Evolutionary conservation across 2,329 filamentous ascomycete genomes (phyloP), one percentile per base, ranked within the genome.

Genomic region (Fusarium sarcochroum): DNA sequence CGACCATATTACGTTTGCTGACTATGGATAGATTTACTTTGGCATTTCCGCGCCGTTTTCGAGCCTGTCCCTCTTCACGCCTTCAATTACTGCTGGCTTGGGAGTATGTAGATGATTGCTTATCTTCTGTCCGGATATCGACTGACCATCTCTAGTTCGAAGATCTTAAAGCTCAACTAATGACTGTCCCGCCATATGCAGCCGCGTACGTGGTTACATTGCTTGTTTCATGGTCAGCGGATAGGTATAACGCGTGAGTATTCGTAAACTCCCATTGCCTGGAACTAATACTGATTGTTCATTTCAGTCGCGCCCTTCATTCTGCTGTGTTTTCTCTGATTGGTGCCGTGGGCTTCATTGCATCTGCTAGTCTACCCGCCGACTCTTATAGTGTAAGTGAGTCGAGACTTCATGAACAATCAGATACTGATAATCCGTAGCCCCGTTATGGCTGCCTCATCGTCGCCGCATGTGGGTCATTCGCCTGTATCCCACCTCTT

Each of bases 401-500:
- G 6, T 0, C 4, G 1, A 4, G 13, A 1, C 1, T 15, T 11
- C 9, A 10, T 17, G 3, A 10, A 5, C 1, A n/a, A n/a, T 2
- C 41, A 5, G 3, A 17, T 35, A 15, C 53, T 55, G 3, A 63
- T 10, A 1, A 8, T 2, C 0, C 14, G 6, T 2, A 82, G 37
- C 72, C 76, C 13, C 87, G 90, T 10, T 92, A 92, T 73, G 89
- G 87, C 7, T 90, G 88, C 66, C 83, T 92, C 7, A 90, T 91
- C 20, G 81, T 92, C 15, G 89, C 88, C 1, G 82, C 87, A 1
- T 85, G 85, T 6, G 90, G 90, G 1, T 81, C 89, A 0, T 92
- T 92, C 57, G 85, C 88, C 2, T 90, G 87, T 64, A 90, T 91
- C 30, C 89, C 90, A 0, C 88, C 89, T 0, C 81, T 92, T 42